Base-by-base conservation (phyloP, 257 asterid genomes). In the Echium plantagineum region DNA sequence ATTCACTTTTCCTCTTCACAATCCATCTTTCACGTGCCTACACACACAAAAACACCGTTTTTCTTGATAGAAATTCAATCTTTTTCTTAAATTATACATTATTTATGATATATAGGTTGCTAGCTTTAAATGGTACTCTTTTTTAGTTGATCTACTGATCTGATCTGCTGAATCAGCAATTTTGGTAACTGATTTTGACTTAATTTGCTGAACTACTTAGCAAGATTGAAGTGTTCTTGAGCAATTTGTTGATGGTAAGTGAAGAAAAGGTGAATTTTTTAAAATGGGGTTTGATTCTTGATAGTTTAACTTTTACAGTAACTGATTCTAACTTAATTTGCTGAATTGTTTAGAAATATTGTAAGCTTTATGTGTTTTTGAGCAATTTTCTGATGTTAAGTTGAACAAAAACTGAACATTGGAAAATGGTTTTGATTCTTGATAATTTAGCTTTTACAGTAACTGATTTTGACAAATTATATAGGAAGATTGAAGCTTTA, bases 11-110 rank as follows among this genome's bases (percentile, higher is more conserved):
- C 69, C 72, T 63, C 78, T 52, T 61, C 61, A 62, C 71, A 67
- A 75, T 75, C 80, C 71, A 75, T 71, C 72, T 69, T 74, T 74
- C 78, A 74, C 78, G 78, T 74, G 78, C 7, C 13, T 35, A 35
- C 46, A 32, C 42, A 32, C 42, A 7, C 46, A 4, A 35, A 35
- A 35, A n/a, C 57, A 53, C 57, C 57, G 20, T 53, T 53, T 53
- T 0, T 35, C 24, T n/a, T 53, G 12, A 53, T 18, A 18, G 7
- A 53, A n/a, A 53, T 53, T 1, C 28, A n/a, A n/a, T 19, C 12
- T 18, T 53, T 6, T 53, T n/a, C 3, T 0, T 53, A 19, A 10
- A 24, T 24, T 24, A 24, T 24, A 24, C 26, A 24, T 6, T 52
- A 18, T n/a, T n/a, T 52, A 21, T 52, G 22, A 52, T 52, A 52